Conservation (phyloP, 2,329 filamentous ascomycete species). For the Botrytis hyacinthi region DNA sequence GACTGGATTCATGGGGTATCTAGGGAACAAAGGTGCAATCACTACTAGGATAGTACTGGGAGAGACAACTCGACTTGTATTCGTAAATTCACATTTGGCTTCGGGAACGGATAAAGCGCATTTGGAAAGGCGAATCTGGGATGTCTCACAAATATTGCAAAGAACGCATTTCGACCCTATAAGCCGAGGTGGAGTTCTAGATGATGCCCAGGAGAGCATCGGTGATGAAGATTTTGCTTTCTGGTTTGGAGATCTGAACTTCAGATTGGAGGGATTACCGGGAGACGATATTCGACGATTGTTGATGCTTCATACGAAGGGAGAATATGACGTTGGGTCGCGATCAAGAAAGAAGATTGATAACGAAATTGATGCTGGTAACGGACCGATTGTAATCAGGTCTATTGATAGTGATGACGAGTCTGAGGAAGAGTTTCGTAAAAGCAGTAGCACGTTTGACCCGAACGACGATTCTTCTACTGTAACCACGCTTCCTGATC, state of each 20-base stretch:
- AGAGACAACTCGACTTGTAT: slow-evolving; percentile 84
- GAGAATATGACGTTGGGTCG: slow-evolving; percentile 65
- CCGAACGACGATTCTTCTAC: slow-evolving; percentile 40
- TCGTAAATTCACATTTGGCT: slow-evolving; percentile 88
- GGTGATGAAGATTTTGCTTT: slow-evolving; percentile 93
- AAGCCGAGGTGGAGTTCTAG: slow-evolving; percentile 59
- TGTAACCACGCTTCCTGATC: slow-evolving; percentile 50
- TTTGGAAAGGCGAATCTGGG: slow-evolving; percentile 82
- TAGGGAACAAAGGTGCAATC: slow-evolving; percentile 94
- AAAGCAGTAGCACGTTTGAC: slow-evolving; percentile 34
- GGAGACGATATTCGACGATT: slow-evolving; percentile 86
- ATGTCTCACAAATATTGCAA: slow-evolving; percentile 72
- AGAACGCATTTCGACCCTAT: slow-evolving; percentile 79
- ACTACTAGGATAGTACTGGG: slow-evolving; percentile 79
- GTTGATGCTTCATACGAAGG: slow-evolving; percentile 76
- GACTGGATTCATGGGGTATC: slow-evolving; percentile 86
- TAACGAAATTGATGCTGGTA: slow-evolving; percentile 45
- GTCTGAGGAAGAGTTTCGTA: slow-evolving; percentile 36
- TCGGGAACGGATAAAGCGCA: slow-evolving; percentile 77
- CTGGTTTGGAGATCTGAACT: slow-evolving; percentile 96
- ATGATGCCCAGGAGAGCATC: slow-evolving; percentile 67
- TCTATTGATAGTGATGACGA: slow-evolving; percentile 48
- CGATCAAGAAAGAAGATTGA: slow-evolving; percentile 37
- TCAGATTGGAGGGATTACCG: slow-evolving; percentile 81
- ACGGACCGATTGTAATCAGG: slow-evolving; percentile 49